phyloP scores from a whole-genome alignment of 345 rosid genomes.

The Bretschneidera sinensis region DNA sequence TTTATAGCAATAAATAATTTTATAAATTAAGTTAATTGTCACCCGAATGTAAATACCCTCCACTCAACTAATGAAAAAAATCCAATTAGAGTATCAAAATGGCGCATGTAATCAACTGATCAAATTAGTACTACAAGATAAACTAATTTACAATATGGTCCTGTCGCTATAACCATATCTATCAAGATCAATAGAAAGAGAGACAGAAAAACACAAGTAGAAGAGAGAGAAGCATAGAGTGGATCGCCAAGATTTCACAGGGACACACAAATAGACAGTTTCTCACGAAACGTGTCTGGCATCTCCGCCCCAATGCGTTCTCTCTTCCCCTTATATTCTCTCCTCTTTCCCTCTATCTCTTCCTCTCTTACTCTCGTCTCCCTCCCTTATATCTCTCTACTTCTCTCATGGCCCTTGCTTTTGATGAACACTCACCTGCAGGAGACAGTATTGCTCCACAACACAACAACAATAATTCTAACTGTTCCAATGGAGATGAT shows the following conservation, averaged over 20 bases:
- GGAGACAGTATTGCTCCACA: constrained; percentile 3
- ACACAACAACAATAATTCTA: not conserved
- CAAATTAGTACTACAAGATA: no score
- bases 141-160: no score
- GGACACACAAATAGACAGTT: constrained; percentile 13
- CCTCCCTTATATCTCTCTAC: constrained; percentile 1
- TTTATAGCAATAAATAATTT: no score
- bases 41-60: no score
- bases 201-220: not conserved
- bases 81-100: no score
- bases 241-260: constrained; percentile 32
- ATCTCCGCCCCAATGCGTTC: constrained; percentile 37
- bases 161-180: no score
- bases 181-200: no score
- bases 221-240: constrained; percentile 20
- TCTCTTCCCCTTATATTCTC: constrained; percentile 21
- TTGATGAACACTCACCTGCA: constrained; percentile 10
- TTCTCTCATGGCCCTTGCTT: constrained; percentile 21
- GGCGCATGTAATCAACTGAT: no score
- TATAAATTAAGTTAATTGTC: no score
- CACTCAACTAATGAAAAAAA: no score
- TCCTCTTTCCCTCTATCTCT: not conserved
- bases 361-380: constrained; percentile 11
- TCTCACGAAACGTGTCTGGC: constrained; percentile 34
- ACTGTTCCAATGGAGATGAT: constrained; percentile 26